These are phyloP conservation scores for Gonapodya prolifera DNA, from an alignment of 192 early-diverging fungal species.

Conservation along the genomic window DNA sequence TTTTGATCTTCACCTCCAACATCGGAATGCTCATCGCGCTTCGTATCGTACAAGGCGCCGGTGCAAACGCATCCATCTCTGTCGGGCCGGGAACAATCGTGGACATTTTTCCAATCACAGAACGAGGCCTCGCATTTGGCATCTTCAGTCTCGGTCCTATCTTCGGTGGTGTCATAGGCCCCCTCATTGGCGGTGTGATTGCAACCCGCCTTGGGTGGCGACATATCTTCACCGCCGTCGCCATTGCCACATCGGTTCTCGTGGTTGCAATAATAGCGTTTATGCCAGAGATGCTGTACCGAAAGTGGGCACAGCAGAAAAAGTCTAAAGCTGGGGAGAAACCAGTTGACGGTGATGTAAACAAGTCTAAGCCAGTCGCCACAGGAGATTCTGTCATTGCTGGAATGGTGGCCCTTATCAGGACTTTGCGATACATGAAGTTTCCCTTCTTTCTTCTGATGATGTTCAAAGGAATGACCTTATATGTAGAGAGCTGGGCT, in stretches of 20 bases:
- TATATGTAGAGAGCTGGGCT: too few species aligned
- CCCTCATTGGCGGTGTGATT: neutral
- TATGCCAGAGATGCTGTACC: neutral
- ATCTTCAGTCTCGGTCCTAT: neutral
- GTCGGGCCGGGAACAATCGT: neutral
- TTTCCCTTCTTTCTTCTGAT: too few species aligned
- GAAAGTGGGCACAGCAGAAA: too few species aligned
- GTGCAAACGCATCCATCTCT: neutral
- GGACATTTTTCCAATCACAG: neutral
- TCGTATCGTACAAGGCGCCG: neutral
- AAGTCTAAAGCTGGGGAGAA: too few species aligned
- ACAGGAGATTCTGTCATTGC: too few species aligned
- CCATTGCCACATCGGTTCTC: neutral
- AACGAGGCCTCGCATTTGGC: neutral
- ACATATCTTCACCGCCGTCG: slow-evolving; percentile 1
- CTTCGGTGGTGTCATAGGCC: neutral
- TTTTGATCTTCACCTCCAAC: neutral
- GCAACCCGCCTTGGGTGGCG: neutral
- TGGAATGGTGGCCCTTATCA: too few species aligned
- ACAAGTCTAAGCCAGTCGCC: too few species aligned
- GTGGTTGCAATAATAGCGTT: neutral
- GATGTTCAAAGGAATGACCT: too few species aligned
- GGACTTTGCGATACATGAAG: too few species aligned
- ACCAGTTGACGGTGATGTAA: too few species aligned
- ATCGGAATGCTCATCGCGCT: neutral